phyloP scores from a whole-genome alignment of 305 asterid genomes.

The Andrographis paniculata region DNA sequence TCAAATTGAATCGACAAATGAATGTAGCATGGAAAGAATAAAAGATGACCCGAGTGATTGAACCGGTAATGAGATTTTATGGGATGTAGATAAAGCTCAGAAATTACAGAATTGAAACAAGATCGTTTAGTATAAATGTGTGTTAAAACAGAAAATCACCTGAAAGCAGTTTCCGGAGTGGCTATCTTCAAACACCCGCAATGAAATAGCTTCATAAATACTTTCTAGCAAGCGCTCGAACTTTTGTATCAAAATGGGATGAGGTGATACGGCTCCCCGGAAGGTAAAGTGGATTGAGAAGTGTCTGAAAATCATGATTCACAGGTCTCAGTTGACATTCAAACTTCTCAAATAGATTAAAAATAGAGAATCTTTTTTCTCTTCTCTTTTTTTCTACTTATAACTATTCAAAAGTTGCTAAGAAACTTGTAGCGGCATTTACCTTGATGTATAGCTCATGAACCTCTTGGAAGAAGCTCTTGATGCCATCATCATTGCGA shows the following conservation, averaged over 20 bases:
- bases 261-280: slow-evolving; percentile 90
- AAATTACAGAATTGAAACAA: no score
- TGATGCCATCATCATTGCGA: slow-evolving; percentile 90
- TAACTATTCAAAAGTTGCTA: no score
- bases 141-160: slow-evolving; percentile 18
- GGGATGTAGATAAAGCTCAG: slow-evolving; percentile 9
- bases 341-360: slow-evolving; percentile 11
- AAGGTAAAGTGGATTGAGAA: slow-evolving; percentile 85
- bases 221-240: slow-evolving; percentile 85
- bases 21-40: slow-evolving; percentile 8
- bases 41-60: slow-evolving; percentile 11
- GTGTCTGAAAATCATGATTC: slow-evolving; percentile 45
- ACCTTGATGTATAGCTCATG: slow-evolving; percentile 86
- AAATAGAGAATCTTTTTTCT: slow-evolving; percentile 3
- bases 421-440: slow-evolving; percentile 17
- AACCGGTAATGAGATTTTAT: slow-evolving; percentile 6
- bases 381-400: no score
- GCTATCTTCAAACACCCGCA: slow-evolving; percentile 18
- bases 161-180: slow-evolving; percentile 16
- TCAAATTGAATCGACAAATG: no score
- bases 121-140: no score
- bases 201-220: slow-evolving; percentile 46
- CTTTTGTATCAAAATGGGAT: slow-evolving; percentile 89
- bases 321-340: slow-evolving; percentile 12
- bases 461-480: slow-evolving; percentile 91